Evolutionary conservation across 768 basidiomycete genomes (phyloP).

Genomic region (Dentipellis sp.): DNA sequence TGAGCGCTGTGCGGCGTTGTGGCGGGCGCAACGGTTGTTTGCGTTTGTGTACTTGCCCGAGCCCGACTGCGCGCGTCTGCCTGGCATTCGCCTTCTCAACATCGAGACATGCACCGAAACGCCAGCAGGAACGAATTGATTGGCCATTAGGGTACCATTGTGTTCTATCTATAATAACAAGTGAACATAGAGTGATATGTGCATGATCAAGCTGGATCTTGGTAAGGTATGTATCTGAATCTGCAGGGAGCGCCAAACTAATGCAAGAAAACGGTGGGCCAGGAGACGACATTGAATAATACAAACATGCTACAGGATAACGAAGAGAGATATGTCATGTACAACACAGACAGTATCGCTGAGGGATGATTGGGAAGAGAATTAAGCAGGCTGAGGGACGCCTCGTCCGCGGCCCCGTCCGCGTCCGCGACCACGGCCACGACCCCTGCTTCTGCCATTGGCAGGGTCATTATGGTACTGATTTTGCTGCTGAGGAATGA

Average conservation of each 20-base stretch:
- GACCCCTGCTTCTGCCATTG: slow-evolving; percentile 4
- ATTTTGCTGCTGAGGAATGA: too few relatives aligned
- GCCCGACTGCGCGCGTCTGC: background rate
- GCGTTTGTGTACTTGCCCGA: background rate
- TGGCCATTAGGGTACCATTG: background rate
- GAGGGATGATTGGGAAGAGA: background rate
- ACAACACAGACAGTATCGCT: background rate
- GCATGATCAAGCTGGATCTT: background rate
- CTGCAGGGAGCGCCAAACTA: background rate
- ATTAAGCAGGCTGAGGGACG: background rate
- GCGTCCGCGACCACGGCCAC: slow-evolving; percentile 30
- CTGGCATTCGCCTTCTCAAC: too few relatives aligned
- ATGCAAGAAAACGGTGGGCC: background rate
- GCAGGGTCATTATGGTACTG: too few relatives aligned
- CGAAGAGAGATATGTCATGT: background rate
- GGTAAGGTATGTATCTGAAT: background rate
- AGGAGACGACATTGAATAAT: background rate
- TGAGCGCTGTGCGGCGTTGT: background rate
- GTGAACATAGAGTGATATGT: background rate
- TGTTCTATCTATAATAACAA: background rate
- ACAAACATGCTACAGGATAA: background rate
- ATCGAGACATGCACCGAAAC: too few relatives aligned
- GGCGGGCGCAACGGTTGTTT: background rate
- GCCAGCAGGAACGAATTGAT: too few relatives aligned
- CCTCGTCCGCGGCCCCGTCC: slow-evolving; percentile 29